Base-by-base conservation (phyloP, 495 filamentous ascomycete species). In the Talaromyces liani region DNA sequence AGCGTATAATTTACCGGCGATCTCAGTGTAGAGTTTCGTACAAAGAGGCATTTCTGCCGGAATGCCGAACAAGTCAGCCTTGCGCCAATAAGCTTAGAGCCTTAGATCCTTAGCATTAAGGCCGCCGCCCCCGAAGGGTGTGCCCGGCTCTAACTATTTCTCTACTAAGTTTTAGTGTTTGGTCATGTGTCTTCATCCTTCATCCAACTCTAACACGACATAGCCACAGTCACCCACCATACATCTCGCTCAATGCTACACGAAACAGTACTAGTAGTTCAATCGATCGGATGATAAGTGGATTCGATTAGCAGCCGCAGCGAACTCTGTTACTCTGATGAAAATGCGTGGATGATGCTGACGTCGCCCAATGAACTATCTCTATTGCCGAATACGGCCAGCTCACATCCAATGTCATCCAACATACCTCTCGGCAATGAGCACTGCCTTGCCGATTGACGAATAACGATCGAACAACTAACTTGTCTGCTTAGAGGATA, bases 21-120 rank as follows among this genome's bases (percentile, higher is more conserved):
- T 27, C n/a, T 56, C 53, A 29, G 27, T 20, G 51, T 29, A 16
- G 14, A 56, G 22, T 6, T 29, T 10, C 24, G 45, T 41, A 49
- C 1, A 20, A 49, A 7, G 45, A 49, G 45, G 45, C 45, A 18
- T 12, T 18, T 49, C n/a, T 49, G 45, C 18, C 20, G 53, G 53
- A 54, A 54, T 54, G 18, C 49, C 49, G 49, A 54, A 18, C 56
- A 36, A 36, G n/a, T 58, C 56, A 58, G 56, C 56, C 56, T 58
- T 36, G 56, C 14, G 56, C 6, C 16, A 56, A 22, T 27, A 56
- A 10, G 9, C 33, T 24, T 24, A 24, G 22, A 24, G 22, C 22
- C 53, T 31, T 56, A 27, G 6, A 7, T 31, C 29, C 29, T 7
- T 27, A 27, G 14, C 3, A 14, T 27, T 55, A 16, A 29, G 53